A percentile compares a stretch with the other conserved stretches of the same genome.
Conservation (phyloP, 257 asterid genomes). For the Petrea volubilis region DNA sequence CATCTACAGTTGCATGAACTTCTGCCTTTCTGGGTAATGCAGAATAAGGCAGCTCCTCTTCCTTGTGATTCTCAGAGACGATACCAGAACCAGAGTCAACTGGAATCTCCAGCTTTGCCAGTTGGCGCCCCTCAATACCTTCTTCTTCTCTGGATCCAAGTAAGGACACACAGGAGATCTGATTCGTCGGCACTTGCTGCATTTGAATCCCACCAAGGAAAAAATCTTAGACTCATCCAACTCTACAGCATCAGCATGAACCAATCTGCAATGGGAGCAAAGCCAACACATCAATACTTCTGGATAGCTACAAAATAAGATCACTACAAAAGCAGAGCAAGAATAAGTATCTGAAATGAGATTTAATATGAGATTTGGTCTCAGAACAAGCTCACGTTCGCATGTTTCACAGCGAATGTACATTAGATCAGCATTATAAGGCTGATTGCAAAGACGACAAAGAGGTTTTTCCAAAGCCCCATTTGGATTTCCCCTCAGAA, state of each 20-base stretch:
- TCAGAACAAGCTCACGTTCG: slow-evolving; percentile 48
- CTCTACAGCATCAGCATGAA: slow-evolving; percentile 80
- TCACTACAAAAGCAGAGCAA: not conserved
- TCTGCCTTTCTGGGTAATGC: slow-evolving; percentile 22
- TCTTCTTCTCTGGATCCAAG: slow-evolving; percentile 34
- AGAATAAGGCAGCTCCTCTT: slow-evolving; percentile 11
- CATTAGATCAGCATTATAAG: slow-evolving; percentile 57
- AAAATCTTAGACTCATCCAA: slow-evolving; percentile 60
- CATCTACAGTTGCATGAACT: slow-evolving; percentile 25
- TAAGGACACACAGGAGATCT: slow-evolving; percentile 75
- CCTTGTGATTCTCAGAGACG: slow-evolving; percentile 22
- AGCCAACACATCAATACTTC: slow-evolving; percentile 23
- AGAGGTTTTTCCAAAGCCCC: slow-evolving; percentile 22
- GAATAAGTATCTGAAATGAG: slow-evolving; percentile 19
- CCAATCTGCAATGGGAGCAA: slow-evolving; percentile 63
- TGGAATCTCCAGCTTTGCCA: slow-evolving; percentile 34
- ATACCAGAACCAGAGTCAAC: slow-evolving; percentile 30
- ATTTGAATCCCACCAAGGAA: slow-evolving; percentile 64
- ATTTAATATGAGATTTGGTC: slow-evolving; percentile 1
- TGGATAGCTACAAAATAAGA: not conserved
- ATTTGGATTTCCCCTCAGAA: slow-evolving; percentile 47
- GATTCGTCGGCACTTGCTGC: slow-evolving; percentile 82
- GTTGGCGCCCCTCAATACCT: slow-evolving; percentile 31
- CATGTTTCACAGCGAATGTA: slow-evolving; percentile 75
- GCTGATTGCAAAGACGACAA: slow-evolving; percentile 62